Percentiles rank a stretch among this genome's conserved stretches.
These are phyloP conservation scores for Marasmius oreades DNA, from an alignment of 1,284 basidiomycete species.

Conservation along the genomic window DNA sequence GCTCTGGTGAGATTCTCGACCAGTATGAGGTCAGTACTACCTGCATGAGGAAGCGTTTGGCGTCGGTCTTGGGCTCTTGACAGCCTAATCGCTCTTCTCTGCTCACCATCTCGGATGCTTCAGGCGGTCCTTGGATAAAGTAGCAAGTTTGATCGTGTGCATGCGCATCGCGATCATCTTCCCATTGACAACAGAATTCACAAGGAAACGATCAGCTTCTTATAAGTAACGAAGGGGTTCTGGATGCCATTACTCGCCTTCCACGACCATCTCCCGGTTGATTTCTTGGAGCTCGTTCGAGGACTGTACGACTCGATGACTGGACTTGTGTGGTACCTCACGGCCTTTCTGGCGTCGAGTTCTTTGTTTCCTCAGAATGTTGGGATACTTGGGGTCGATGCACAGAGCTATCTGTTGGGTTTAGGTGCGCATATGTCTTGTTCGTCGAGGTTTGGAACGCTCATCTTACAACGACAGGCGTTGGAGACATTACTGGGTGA, in stretches of 20 bases:
- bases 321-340: constrained; percentile 35
- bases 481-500: constrained; percentile 77
- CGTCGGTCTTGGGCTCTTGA: too few species aligned
- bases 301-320: constrained; percentile 32
- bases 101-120: too few species aligned
- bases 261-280: constrained; percentile 29
- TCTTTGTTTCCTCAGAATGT: constrained; percentile 25
- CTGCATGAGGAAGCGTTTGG: too few species aligned
- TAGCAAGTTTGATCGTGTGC: not conserved
- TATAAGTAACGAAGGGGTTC: not conserved
- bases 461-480: constrained; percentile 37
- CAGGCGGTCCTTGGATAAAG: too few species aligned
- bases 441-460: not conserved
- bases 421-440: constrained; percentile 38
- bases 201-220: not conserved
- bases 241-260: constrained; percentile 30
- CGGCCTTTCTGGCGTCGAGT: constrained; percentile 35
- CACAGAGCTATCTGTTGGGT: constrained; percentile 50
- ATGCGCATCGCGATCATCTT: not conserved
- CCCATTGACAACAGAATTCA: not conserved
- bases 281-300: constrained; percentile 31
- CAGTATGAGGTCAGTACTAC: too few species aligned
- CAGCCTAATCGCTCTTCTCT: too few species aligned
- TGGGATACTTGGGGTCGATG: constrained; percentile 26
- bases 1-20: too few species aligned